Evolutionary conservation across 805 yeast genomes (phyloP).

Genomic region (Wickerhamomyces silvicola): DNA sequence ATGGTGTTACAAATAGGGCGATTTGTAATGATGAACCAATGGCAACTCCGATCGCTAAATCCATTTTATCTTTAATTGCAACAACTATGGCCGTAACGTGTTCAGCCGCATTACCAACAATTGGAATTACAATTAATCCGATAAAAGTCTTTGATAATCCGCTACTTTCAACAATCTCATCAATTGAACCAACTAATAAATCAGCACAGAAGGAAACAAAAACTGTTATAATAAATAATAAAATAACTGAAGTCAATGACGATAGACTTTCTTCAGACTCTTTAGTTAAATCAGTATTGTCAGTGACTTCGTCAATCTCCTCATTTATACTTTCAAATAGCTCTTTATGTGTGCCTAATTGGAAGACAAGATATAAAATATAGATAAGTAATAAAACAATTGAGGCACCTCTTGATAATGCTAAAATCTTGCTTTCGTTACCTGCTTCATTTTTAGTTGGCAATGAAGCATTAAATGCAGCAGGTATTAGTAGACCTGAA

Average conservation of each 20-base stretch:
- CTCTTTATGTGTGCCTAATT: constrained; percentile 76
- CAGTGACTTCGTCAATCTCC: constrained; percentile 28
- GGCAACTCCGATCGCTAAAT: constrained; percentile 93
- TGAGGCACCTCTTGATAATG: constrained; percentile 81
- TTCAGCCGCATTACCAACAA: constrained; percentile 98
- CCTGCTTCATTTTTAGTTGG: constrained; percentile 35
- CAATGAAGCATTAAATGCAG: constrained; percentile 86
- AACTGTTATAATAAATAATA: constrained; percentile 60
- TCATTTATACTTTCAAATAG: constrained; percentile 57
- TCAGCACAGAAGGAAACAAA: constrained; percentile 90
- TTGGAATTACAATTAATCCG: constrained; percentile 89
- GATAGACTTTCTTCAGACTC: constrained; percentile 36
- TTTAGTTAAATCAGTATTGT: constrained; percentile 10
- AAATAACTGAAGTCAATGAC: constrained; percentile 43
- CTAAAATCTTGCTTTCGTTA: constrained; percentile 44
- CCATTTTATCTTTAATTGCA: constrained; percentile 96
- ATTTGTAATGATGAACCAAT: constrained; percentile 94
- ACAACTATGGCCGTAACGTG: constrained; percentile 96
- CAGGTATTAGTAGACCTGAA: constrained; percentile 86
- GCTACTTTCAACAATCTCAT: constrained; percentile 73
- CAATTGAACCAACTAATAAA: constrained; percentile 88
- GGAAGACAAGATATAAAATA: constrained; percentile 75
- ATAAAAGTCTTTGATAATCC: constrained; percentile 93
- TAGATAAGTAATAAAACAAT: constrained; percentile 72
- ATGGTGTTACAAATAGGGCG: constrained; percentile 92